A percentile compares a stretch with the other conserved stretches of the same genome.
Evolutionary conservation across 176 grass and related monocot genomes (phyloP).

Genomic region (Hordeum vulgare): MorexV3_pseudomolecules_assembly NC_058520.1:612134322-612134821

Average conservation of each 20-base stretch:
- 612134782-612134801: background rate
- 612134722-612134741: background rate
- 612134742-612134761: background rate
- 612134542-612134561: background rate
- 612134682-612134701: background rate
- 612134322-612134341: too few species aligned
- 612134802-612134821: background rate
- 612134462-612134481: background rate
- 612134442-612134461: background rate
- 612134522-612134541: background rate
- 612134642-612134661: conserved; percentile 22
- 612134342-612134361: too few species aligned
- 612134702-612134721: background rate
- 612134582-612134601: background rate
- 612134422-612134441: background rate
- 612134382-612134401: background rate
- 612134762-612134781: background rate
- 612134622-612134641: background rate
- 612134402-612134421: background rate
- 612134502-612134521: background rate
- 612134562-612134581: background rate
- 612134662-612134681: background rate
- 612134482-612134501: background rate
- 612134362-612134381: background rate
- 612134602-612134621: background rate